Evolutionary conservation across 495 filamentous ascomycete species (phyloP).

Genomic region (Penicillium manginii): DNA sequence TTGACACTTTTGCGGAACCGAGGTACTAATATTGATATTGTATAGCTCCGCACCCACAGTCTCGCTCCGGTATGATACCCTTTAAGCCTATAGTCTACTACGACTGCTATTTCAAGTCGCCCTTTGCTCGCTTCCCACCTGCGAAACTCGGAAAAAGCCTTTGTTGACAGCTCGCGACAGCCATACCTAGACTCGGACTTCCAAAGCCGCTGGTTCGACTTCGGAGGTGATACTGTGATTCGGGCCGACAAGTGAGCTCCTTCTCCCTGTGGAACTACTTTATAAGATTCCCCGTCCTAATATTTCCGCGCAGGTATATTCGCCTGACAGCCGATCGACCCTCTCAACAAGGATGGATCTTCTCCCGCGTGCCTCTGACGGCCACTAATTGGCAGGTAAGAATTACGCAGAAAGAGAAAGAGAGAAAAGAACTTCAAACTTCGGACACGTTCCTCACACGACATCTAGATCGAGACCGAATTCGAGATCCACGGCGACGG

Average conservation of each 20-base stretch:
- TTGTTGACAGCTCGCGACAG: constrained; percentile 52
- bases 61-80: constrained; percentile 54
- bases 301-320: constrained; percentile 66
- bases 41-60: constrained; percentile 77
- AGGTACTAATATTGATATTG: constrained; percentile 25
- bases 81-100: not conserved
- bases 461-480: constrained; percentile 79
- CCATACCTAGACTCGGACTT: constrained; percentile 98
- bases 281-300: constrained; percentile 17
- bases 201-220: constrained; percentile 99
- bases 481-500: constrained; percentile 86
- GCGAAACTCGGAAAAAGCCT: constrained; percentile 1
- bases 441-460: constrained; percentile 1
- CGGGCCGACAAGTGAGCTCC: constrained; percentile 79
- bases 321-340: constrained; percentile 88
- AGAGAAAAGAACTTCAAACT: not conserved
- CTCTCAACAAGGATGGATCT: constrained; percentile 89
- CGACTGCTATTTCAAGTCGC: not conserved
- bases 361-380: constrained; percentile 90
- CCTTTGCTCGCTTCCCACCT: not conserved
- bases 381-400: constrained; percentile 97
- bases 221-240: constrained; percentile 93
- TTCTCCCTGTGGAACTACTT: not conserved
- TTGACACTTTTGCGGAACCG: constrained; percentile 13
- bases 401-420: constrained; percentile 3